Evolutionary conservation across 495 filamentous ascomycete genomes (phyloP), one percentile per base, ranked within the genome.

Genomic region (Opeltia flavorubescens): DNA sequence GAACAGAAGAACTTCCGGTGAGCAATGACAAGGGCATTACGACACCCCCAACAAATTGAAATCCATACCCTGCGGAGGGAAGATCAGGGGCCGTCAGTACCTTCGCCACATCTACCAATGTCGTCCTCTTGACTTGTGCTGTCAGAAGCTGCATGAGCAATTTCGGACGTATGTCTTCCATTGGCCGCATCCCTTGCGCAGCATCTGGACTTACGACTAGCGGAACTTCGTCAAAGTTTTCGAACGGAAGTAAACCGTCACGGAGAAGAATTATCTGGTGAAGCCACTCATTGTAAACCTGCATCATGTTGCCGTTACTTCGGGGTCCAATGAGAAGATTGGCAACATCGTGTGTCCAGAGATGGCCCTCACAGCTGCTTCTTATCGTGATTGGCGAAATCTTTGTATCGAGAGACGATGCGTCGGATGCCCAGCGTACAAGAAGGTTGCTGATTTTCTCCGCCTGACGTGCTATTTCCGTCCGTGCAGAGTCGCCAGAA

Each of bases 191-290:
- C 1, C 61, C 62, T 20, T 36, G 28, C 7, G 53, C 24, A 2
- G 46, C 47, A n/a, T 48, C 30, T 18, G 50, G 35, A 15, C 43
- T 39, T 12, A 62, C 30, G 5, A 54, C 50, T 24, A 63, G 56
- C 0, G 46, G 49, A 5, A 65, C 59, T 17, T 62, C 57, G 21
- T 58, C 42, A 43, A 49, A 65, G 28, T 65, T 65, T 38, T 54
- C 39, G 38, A 63, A 65, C 1, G 61, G 62, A 0, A 65, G 40
- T 2, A 65, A 51, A 6, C 54, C 50, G 44, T 63, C 61, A 9
- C 62, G 61, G 0, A 65, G 53, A 15, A 63, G 49, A 4, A 63
- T 53, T 54, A 63, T 62, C 45, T 63, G 61, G 47, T 63, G 61
- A 52, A 62, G 56, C 27, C 59, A 65, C 39, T 63, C 61, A 45